These are phyloP conservation scores for Erythrobasidium hasegawianum DNA, from an alignment of 1,284 basidiomycete species.

Conservation along the genomic window DNA sequence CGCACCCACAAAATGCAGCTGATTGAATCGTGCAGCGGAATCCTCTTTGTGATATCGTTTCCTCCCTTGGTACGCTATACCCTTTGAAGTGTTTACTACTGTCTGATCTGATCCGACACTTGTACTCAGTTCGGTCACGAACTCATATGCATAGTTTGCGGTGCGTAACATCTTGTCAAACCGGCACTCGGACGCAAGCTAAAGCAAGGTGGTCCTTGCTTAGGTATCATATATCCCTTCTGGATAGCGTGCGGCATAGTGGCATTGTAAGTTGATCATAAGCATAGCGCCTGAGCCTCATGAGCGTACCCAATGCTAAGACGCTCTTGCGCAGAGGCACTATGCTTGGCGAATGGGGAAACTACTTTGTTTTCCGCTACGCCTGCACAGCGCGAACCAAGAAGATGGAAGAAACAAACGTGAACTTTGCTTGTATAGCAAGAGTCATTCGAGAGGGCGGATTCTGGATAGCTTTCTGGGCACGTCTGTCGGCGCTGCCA, in stretches of 20 bases:
- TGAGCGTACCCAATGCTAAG: slow-evolving; percentile 45
- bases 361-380: slow-evolving; percentile 55
- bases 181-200: no score
- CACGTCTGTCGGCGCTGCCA: slow-evolving; percentile 73
- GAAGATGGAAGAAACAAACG: slow-evolving; percentile 66
- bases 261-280: slow-evolving; percentile 44
- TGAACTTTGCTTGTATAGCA: slow-evolving; percentile 72
- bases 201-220: no score
- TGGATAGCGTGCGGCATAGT: slow-evolving; percentile 56
- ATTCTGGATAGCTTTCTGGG: slow-evolving; percentile 68
- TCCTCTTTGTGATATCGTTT: slow-evolving; percentile 51
- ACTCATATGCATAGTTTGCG: slow-evolving; percentile 26
- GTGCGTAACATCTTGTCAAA: no score
- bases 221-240: slow-evolving; percentile 49
- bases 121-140: slow-evolving; percentile 31
- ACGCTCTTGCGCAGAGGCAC: slow-evolving; percentile 24
- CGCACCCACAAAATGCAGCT: slow-evolving; percentile 15
- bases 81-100: not conserved
- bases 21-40: slow-evolving; percentile 43
- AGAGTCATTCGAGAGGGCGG: slow-evolving; percentile 73
- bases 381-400: slow-evolving; percentile 59
- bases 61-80: slow-evolving; percentile 50
- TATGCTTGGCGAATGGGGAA: slow-evolving; percentile 56
- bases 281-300: no score
- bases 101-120: not conserved